Evolutionary conservation across 176 grass and related monocot genomes (phyloP).

Genomic region (Phyllostachys edulis): DNA sequence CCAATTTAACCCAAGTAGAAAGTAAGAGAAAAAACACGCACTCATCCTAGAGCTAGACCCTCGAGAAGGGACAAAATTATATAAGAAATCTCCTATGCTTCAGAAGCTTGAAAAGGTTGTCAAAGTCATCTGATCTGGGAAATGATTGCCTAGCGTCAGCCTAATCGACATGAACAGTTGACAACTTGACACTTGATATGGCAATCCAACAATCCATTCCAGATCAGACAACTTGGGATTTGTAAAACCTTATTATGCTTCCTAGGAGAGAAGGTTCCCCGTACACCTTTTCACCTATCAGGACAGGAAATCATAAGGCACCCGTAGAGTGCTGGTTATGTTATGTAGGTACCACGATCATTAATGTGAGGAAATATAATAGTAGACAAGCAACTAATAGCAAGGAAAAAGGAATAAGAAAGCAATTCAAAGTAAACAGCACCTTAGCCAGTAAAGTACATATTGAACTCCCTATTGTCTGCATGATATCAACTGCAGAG

Average conservation of each 20-base stretch:
- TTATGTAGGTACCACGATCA: neutral
- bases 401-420: conserved; percentile 24
- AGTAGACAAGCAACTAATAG: conserved; percentile 17
- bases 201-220: conserved; percentile 10
- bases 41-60: conserved; percentile 7
- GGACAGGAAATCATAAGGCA: neutral
- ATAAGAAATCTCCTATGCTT: conserved; percentile 6
- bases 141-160: conserved; percentile 1
- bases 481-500: conserved; percentile 83
- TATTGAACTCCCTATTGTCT: conserved; percentile 81
- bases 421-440: conserved; percentile 12
- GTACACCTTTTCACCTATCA: neutral
- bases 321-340: neutral
- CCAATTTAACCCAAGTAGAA: conserved; percentile 3
- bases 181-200: neutral
- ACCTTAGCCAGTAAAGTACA: conserved; percentile 79
- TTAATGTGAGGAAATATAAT: neutral
- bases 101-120: neutral
- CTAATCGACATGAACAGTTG: neutral
- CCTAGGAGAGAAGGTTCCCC: neutral
- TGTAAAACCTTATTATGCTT: conserved; percentile 7
- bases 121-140: conserved; percentile 12
- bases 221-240: neutral
- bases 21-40: neutral
- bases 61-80: neutral